Base-by-base conservation (phyloP, 805 yeast species). In the Grigorovia yakushimaensis region DNA sequence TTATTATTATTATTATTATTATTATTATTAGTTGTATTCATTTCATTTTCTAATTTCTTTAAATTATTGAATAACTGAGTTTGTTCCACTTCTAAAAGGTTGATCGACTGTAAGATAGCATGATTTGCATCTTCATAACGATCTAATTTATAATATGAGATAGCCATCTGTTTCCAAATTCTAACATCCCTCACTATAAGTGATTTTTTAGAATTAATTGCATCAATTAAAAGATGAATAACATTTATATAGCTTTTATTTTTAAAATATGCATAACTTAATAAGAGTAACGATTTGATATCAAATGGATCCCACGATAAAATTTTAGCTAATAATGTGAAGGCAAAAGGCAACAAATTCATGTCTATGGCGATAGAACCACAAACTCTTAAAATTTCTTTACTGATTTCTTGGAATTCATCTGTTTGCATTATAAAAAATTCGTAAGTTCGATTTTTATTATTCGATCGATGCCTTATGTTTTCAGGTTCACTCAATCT, bases 161-260 rank as follows among this genome's bases (percentile, higher is more conserved):
- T 22, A 9, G 64, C 56, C 18, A 60, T 47, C 33, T 53, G 51
- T 17, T 51, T 51, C 62, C 64, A 58, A 20, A 60, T 46, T 22
- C 50, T 46, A 18, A 43, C 33, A 44, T 53, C 54, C 19, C 47
- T 45, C 23, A 50, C 41, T 19, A 51, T 47, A 4, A n/a, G 22
- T 6, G 49, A 27, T 17, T 49, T 46, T 35, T 40, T 50, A n/a
- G 54, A 49, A 30, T 52, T 51, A 6, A 54, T 46, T 10, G 58
- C 54, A 21, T 51, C 50, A 5, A 50, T 47, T 40, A 57, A 38
- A 18, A 51, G 36, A 38, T 49, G 53, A 15, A 57, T 41, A 1
- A 54, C 55, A 20, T 50, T 47, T 24, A 48, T 48, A 21, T 49
- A 56, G 22, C 46, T 54, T 20, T 40, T 46, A 22, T 47, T 51